These are phyloP conservation scores for Chalciporus sphaerocephalus DNA, from an alignment of 768 basidiomycete species.

Conservation along the genomic window DNA sequence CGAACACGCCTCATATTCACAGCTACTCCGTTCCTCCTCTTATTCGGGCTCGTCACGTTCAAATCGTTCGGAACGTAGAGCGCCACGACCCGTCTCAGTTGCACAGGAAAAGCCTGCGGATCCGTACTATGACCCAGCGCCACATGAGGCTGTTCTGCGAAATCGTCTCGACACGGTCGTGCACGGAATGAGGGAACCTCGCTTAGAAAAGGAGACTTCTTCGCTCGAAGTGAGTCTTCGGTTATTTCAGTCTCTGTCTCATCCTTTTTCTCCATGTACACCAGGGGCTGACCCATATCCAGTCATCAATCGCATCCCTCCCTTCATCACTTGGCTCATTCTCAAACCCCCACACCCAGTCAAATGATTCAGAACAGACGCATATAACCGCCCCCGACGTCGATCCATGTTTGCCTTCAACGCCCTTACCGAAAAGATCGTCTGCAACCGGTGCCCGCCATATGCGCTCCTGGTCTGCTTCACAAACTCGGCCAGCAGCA, in stretches of 20 bases:
- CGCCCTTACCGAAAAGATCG: constrained; percentile 5
- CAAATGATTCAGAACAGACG: constrained; percentile 27
- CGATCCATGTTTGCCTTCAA: constrained; percentile 6
- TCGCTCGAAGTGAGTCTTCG: constrained; percentile 22
- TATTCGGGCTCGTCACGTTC: constrained; percentile 28
- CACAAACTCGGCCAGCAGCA: neutral
- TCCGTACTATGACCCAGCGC: constrained; percentile 32
- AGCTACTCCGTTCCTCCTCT: constrained; percentile 25
- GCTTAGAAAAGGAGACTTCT: constrained; percentile 21
- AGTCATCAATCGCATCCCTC: constrained; percentile 26
- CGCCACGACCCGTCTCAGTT: constrained; percentile 10
- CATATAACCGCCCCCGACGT: constrained; percentile 21
- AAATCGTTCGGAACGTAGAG: constrained; percentile 15
- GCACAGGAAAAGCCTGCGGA: constrained; percentile 21
- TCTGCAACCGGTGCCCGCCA: constrained; percentile 8
- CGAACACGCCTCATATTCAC: constrained; percentile 23
- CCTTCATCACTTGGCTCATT: constrained; percentile 30
- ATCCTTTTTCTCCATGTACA: constrained; percentile 14
- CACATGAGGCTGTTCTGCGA: constrained; percentile 52
- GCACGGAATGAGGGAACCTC: constrained; percentile 22
- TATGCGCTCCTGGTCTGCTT: constrained; percentile 13
- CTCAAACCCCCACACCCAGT: constrained; percentile 20
- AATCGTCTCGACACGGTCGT: constrained; percentile 51
- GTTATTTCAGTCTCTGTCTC: neutral
- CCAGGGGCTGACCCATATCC: constrained; percentile 16